Percentiles rank a stretch among this genome's conserved stretches.
phyloP scores from a whole-genome alignment of 2,329 filamentous ascomycete genomes.

The Kalmusia sp. region DNA sequence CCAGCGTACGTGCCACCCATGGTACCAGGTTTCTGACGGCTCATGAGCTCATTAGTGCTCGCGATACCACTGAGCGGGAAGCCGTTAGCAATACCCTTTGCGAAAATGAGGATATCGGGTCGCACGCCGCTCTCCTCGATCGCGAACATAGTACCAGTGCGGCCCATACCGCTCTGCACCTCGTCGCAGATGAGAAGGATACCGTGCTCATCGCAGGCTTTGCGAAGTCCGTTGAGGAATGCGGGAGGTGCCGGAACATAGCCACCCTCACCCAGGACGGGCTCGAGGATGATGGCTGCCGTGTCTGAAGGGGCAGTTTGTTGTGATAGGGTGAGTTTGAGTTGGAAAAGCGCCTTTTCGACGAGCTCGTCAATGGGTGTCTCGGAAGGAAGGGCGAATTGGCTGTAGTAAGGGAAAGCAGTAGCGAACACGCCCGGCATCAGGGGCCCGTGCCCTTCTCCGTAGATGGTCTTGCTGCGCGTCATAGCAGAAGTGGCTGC shows the following conservation, averaged over 20 bases:
- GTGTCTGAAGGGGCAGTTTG: slow-evolving; percentile 37
- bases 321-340: slow-evolving; percentile 34
- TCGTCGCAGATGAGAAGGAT: slow-evolving; percentile 54
- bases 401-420: slow-evolving; percentile 39
- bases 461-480: slow-evolving; percentile 38
- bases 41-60: slow-evolving; percentile 34
- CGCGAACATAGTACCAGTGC: slow-evolving; percentile 54
- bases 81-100: slow-evolving; percentile 40
- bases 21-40: slow-evolving; percentile 34
- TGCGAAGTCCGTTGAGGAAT: slow-evolving; percentile 44
- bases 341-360: slow-evolving; percentile 29
- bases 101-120: slow-evolving; percentile 54
- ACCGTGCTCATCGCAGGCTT: slow-evolving; percentile 53
- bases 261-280: slow-evolving; percentile 37
- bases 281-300: slow-evolving; percentile 38
- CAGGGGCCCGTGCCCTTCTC: slow-evolving; percentile 36
- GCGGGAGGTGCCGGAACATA: slow-evolving; percentile 36
- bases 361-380: slow-evolving; percentile 36
- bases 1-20: slow-evolving; percentile 41
- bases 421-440: slow-evolving; percentile 40
- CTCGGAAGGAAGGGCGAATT: slow-evolving; percentile 29
- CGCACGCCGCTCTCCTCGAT: slow-evolving; percentile 52
- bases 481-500: slow-evolving; percentile 40
- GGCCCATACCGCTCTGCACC: slow-evolving; percentile 53
- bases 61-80: slow-evolving; percentile 39